Evolutionary conservation across 768 basidiomycete species (phyloP).

Genomic region (Termitomyces sp.): DNA sequence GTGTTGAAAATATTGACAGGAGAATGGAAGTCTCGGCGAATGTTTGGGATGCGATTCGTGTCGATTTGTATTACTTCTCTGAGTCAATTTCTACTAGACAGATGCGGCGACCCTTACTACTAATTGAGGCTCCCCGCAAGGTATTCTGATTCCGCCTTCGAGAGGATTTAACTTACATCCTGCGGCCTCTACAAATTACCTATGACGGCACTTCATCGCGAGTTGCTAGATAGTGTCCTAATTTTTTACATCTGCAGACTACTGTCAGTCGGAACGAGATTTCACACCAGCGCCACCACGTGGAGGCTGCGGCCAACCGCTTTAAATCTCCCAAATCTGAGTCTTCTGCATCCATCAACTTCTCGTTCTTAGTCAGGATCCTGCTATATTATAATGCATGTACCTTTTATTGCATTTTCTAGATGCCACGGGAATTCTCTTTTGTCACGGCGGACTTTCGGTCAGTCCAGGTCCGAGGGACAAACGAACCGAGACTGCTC

Average conservation of each 20-base stretch:
- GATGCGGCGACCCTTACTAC: background rate
- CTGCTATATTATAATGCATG: background rate
- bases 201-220: background rate
- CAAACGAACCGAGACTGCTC: background rate
- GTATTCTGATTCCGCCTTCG: background rate
- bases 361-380: background rate
- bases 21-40: background rate
- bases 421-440: background rate
- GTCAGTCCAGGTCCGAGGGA: background rate
- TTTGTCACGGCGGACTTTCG: background rate
- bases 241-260: background rate
- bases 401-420: background rate
- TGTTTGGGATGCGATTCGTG: background rate
- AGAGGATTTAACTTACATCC: background rate
- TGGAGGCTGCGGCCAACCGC: background rate
- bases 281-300: constrained; percentile 2
- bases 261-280: background rate
- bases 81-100: background rate
- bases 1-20: background rate
- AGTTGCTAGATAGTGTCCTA: background rate
- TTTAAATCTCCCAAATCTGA: background rate
- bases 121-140: too few species aligned
- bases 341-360: background rate
- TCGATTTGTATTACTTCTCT: background rate
- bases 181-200: background rate